phyloP scores from a whole-genome alignment of 768 basidiomycete species.

The Lactarius hatsudake region DNA sequence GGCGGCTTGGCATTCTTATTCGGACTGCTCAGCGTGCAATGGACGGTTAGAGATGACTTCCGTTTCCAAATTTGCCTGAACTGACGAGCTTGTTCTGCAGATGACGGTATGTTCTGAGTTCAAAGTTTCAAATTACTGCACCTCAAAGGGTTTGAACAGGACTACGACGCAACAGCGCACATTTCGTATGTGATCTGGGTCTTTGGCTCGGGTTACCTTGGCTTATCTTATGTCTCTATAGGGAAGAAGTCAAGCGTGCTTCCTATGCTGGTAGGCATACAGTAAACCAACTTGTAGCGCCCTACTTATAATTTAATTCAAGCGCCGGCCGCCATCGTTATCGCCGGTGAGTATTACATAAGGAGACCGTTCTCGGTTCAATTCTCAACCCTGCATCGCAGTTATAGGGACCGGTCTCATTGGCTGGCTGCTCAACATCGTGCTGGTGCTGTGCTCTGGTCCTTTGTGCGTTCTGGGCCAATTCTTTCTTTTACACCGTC shows the following conservation, averaged over 20 bases:
- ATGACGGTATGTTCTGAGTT: conserved; percentile 49
- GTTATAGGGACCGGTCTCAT: conserved; percentile 74
- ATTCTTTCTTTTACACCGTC: background rate
- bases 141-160: conserved; percentile 38
- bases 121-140: background rate
- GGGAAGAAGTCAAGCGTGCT: conserved; percentile 77
- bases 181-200: conserved; percentile 56
- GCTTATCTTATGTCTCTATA: conserved; percentile 30
- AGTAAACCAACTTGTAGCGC: too few relatives aligned
- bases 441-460: conserved; percentile 81
- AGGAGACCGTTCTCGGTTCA: conserved; percentile 37
- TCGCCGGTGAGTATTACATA: conserved; percentile 5
- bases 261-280: conserved; percentile 60
- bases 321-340: conserved; percentile 22
- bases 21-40: conserved; percentile 82
- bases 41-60: conserved; percentile 59
- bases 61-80: background rate
- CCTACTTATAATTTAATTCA: background rate
- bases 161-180: conserved; percentile 80
- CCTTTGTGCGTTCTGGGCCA: conserved; percentile 48
- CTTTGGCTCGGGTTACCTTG: background rate
- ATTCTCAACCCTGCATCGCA: conserved; percentile 61
- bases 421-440: conserved; percentile 87
- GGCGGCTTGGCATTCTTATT: conserved; percentile 81
- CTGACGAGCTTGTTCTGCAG: conserved; percentile 34